Evolutionary conservation across 495 filamentous ascomycete species (phyloP), one percentile per base, ranked within the genome.

Genomic region (Penicillium ucsense): DNA sequence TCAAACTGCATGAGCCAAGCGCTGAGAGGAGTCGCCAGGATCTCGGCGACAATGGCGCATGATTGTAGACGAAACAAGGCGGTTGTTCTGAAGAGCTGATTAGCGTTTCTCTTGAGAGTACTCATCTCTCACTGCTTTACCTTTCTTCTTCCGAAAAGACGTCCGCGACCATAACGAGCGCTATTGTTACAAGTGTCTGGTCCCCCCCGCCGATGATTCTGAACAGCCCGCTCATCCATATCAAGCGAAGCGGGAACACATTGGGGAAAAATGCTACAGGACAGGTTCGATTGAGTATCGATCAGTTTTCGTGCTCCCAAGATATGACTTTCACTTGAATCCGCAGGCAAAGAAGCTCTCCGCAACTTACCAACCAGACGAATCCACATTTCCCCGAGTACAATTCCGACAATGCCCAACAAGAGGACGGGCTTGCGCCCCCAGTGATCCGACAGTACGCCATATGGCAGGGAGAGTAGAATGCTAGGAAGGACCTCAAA

Each of bases 401-500:
- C 31, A 35, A 66, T 50, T 5, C 71, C 73, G 20, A 62, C 5
- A 5, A 68, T 37, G 4, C 58, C 51, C 31, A 72, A 49, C n/a
- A 58, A 57, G 5, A 66, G 45, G 31, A 77, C 63, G 2, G 66
- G 66, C 35, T 62, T 71, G 41, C 74, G 66, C 7, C 74, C 74
- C 46, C 67, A 71, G 37, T 62, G 74, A 56, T 67, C 62, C 9
- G 61, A 51, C 2, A 70, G 53, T 12, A 68, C 51, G 28, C 67
- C 61, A 51, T 57, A 68, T 1, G 61, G 62, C 3, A 68, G 40
- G 6, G 60, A 64, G 4, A 72, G 43, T 0, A 66, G 5, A 20
- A 76, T 46, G 63, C 69, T 52, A 6, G 69, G 71, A 6, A 75
- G 31, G 5, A 57, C 50, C 31, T 66, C 63, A 30, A 67, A 63